phyloP scores from a whole-genome alignment of 1,284 basidiomycete species.

The Laetiporus sulphureus region DNA sequence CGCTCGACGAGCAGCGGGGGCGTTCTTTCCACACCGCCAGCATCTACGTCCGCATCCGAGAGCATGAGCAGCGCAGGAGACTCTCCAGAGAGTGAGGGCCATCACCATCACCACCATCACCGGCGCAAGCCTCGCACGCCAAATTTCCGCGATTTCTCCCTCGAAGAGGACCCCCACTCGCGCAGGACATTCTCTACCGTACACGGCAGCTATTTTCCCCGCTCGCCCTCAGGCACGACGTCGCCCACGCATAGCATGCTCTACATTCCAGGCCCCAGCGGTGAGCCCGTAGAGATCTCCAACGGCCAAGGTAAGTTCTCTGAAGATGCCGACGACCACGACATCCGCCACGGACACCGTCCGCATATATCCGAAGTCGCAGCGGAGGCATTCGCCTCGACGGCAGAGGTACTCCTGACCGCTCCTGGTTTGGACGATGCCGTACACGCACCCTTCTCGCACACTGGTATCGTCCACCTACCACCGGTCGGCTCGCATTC shows the following conservation, averaged over 20 bases:
- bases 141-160: conserved; percentile 24
- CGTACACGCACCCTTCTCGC: conserved; percentile 28
- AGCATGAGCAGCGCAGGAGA: background rate
- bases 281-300: conserved; percentile 12
- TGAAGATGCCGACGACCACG: conserved; percentile 4
- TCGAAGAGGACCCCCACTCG: conserved; percentile 15
- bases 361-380: conserved; percentile 27
- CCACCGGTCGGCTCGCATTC: conserved; percentile 26
- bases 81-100: too few relatives aligned
- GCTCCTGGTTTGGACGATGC: background rate
- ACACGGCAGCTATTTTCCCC: conserved; percentile 2
- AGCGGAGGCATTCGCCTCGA: conserved; percentile 21
- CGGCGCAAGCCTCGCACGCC: conserved; percentile 5
- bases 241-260: conserved; percentile 1
- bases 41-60: background rate
- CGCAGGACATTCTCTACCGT: conserved; percentile 19
- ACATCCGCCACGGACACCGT: conserved; percentile 14
- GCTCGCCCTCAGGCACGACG: background rate
- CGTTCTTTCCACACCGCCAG: background rate
- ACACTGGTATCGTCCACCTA: conserved; percentile 46
- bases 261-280: conserved; percentile 14
- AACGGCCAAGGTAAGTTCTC: too few relatives aligned
- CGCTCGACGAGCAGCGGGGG: conserved; percentile 2
- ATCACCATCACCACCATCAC: too few relatives aligned
- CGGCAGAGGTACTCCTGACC: conserved; percentile 6